Evolutionary conservation across 2,329 filamentous ascomycete species (phyloP), one percentile per base, ranked within the genome.

Genomic region (Xylariaceae sp.): DNA sequence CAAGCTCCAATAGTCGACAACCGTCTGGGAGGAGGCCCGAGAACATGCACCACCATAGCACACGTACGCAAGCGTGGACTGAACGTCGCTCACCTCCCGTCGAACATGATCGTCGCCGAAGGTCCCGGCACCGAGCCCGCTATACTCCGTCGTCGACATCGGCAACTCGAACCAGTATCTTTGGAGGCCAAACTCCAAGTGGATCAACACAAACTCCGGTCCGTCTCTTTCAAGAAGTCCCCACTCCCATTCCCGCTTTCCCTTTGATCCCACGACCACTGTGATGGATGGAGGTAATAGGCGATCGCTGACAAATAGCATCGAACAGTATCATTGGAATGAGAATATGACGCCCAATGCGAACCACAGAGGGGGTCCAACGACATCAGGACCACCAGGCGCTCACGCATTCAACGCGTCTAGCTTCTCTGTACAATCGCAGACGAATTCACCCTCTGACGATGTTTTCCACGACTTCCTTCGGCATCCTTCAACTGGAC

Each of bases 31-130:
- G 67, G 58, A 67, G 67, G 55, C 53, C 57, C 5, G 68, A 68
- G 7, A 58, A 45, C 48, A 53, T 34, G 11, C 5, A 51, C 30
- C 35, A 37, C 11, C 52, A 62, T 18, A 39, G 48, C 42, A 34
- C 60, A 37, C 65, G 68, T 56, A 51, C 56, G 7, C 55, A 62
- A 23, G 53, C 59, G 18, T 69, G 63, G 65, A 60, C 58, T 56
- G 68, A 68, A 45, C 68, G 69, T 48, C 68, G 66, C 17, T 72
- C 72, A 48, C 71, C 72, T 11, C 64, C 69, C 2, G 61, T 53
- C 35, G 70, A 73, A 44, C 62, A 66, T 45, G 69, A 72, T n/a
- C 62, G 61, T 30, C 69, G 71, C 45, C 69, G 71, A 37, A 68
- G 72, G 53, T 62, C 66, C 51, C 70, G 71, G 17, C 60, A 68